Percentiles rank a stretch among this genome's conserved stretches.
These are phyloP conservation scores for Conticribra weissflogii DNA, from an alignment of 108 stramenopile genomes.

Conservation along the genomic window DNA sequence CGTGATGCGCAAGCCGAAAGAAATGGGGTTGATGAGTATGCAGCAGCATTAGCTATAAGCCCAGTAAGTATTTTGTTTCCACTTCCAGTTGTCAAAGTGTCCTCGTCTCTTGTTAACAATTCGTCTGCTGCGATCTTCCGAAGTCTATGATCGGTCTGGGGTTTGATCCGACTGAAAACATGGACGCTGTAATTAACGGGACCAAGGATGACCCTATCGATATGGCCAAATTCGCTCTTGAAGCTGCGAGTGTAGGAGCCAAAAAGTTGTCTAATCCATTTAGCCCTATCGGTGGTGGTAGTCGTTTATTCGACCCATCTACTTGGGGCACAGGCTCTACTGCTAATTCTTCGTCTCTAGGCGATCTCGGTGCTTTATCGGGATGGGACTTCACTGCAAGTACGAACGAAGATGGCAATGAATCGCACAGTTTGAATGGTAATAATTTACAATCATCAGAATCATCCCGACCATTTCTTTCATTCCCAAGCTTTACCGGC, in stretches of 20 bases:
- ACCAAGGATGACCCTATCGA: slow-evolving; percentile 36
- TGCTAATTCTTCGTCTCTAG: slow-evolving; percentile 11
- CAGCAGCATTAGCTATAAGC: slow-evolving; percentile 82
- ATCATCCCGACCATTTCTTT: slow-evolving; percentile 13
- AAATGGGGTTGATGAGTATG: slow-evolving; percentile 49
- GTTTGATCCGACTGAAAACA: slow-evolving; percentile 73
- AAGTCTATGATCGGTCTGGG: slow-evolving; percentile 69
- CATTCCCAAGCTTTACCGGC: neutral
- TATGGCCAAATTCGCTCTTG: slow-evolving; percentile 56
- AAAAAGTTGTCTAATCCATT: slow-evolving; percentile 47
- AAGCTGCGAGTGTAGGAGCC: slow-evolving; percentile 28
- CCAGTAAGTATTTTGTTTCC: slow-evolving; percentile 8
- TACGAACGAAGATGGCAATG: slow-evolving; percentile 4
- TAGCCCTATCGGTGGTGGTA: slow-evolving; percentile 36
- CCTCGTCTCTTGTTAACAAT: no score
- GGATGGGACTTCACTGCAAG: slow-evolving; percentile 38
- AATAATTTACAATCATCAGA: slow-evolving; percentile 18
- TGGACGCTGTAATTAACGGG: slow-evolving; percentile 62
- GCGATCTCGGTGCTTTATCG: slow-evolving; percentile 28
- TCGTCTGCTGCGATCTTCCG: neutral
- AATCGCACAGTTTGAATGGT: slow-evolving; percentile 1
- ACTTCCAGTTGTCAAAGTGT: no score
- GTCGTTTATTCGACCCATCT: slow-evolving; percentile 47
- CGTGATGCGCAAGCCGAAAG: neutral
- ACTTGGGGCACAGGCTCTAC: slow-evolving; percentile 60